These are phyloP conservation scores for Pyracantha coccinea DNA, from an alignment of 331 rosid genomes.

Conservation along the genomic window DNA sequence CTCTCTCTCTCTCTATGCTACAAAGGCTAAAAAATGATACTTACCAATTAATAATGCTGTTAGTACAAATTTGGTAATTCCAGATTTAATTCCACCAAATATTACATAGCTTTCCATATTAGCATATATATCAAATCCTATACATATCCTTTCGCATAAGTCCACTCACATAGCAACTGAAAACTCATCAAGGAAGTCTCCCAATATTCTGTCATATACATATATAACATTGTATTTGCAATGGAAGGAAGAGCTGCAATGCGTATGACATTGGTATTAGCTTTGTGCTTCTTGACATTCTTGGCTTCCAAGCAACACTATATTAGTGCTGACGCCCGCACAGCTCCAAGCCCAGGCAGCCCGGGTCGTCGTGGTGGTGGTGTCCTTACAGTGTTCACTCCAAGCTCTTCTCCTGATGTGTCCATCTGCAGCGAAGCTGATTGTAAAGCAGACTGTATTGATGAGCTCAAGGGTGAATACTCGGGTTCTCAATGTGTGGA, in stretches of 20 bases:
- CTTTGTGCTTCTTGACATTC: neutral
- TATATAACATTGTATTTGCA: neutral
- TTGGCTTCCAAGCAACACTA: neutral
- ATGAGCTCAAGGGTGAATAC: neutral
- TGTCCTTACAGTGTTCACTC: neutral
- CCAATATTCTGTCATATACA: neutral
- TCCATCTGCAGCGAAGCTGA: neutral
- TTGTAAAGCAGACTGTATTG: neutral
- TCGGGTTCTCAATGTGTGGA: neutral
- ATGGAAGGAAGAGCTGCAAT: neutral
- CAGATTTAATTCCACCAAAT: neutral
- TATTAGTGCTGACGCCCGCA: neutral
- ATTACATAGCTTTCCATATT: neutral
- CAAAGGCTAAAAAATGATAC: neutral
- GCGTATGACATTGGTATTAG: neutral
- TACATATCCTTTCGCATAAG: neutral
- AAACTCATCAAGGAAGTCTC: neutral
- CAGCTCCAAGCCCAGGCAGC: too few species aligned
- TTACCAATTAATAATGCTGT: neutral
- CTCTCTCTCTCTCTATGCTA: neutral
- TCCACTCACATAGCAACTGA: neutral
- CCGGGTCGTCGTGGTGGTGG: too few species aligned
- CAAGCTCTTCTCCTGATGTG: neutral
- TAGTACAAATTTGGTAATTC: neutral
- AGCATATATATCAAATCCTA: neutral